Base-by-base conservation (phyloP, 2,329 filamentous ascomycete genomes). In the Ophiostoma perfectum region DNA sequence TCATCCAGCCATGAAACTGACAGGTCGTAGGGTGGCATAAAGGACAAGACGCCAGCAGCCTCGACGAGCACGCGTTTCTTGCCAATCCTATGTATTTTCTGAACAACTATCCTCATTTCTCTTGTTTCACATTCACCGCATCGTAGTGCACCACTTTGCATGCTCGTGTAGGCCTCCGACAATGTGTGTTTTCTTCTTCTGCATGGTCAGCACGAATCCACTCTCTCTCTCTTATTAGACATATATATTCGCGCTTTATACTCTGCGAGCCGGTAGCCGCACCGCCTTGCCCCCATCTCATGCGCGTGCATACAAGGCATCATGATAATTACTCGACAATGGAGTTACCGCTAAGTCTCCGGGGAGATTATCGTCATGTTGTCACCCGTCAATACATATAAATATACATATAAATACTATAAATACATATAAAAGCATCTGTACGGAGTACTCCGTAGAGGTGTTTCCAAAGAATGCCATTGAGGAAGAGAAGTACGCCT, bases 111-210 rank as follows among this genome's bases (percentile, higher is more conserved):
- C 49, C 18, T 55, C 49, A 55, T 36, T 27, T 27, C 27, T 27
- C n/a, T 55, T 55, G 49, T 55, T 55, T 55, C 49, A 55, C 49
- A 55, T 55, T 55, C 49, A 55, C 49, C 49, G 49, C 49, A 55
- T 55, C 49, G 27, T 16, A 55, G 7, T 27, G 7, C 49, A 55
- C 49, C 49, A 55, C 49, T 55, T 9, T 55, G 49, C 49, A 36
- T 55, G 0, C 45, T 1, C 27, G 27, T 47, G 49, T 2, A 55
- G n/a, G 49, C 49, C 49, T 55, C 49, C 49, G 12, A 55, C n/a
- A 27, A 27, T 27, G 27, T 27, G 16, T 18, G 16, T 14, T 49
- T 18, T 49, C 7, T 49, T 9, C 8, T 44, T 8, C 45, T 47
- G 45, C 9, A 47, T 14, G 27, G 27, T 1, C 27, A 27, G 27